Percentiles rank a stretch among this genome's conserved stretches.
phyloP scores from a whole-genome alignment of 2,329 filamentous ascomycete genomes.

The Harringtonia lauricola region DNA sequence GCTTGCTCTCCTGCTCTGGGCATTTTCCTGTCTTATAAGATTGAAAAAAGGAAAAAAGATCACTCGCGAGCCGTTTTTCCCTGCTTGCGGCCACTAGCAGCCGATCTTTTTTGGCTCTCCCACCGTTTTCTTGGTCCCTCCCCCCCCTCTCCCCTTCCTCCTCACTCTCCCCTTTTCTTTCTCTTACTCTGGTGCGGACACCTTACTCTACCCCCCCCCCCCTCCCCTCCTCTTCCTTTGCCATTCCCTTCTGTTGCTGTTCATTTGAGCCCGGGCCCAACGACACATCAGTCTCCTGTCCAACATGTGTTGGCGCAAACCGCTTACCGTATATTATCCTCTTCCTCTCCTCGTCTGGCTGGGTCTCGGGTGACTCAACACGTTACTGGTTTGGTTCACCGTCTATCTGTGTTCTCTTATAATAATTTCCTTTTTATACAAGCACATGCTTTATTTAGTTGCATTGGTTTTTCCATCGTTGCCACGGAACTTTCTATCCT shows the following conservation, averaged over 20 bases:
- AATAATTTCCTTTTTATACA: no score
- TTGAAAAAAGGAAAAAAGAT: no score
- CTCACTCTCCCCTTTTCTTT: no score
- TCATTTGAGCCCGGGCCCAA: neutral
- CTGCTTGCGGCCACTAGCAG: no score
- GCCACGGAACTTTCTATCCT: no score
- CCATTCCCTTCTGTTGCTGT: neutral
- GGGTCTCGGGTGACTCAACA: neutral
- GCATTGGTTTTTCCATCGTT: no score
- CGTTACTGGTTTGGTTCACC: neutral
- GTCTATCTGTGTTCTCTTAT: no score
- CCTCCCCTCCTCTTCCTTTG: neutral
- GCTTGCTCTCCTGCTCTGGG: neutral
- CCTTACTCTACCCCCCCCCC: no score
- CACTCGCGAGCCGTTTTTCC: no score
- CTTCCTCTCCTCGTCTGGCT: neutral
- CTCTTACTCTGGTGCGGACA: no score
- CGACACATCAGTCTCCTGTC: neutral
- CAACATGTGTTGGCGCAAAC: neutral
- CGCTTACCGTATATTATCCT: slow-evolving; percentile 3
- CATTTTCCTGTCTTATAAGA: neutral
- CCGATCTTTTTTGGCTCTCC: neutral
- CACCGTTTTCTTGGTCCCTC: neutral
- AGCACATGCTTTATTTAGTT: no score
- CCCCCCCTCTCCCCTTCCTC: neutral